Base-by-base conservation (phyloP, 2,329 filamentous ascomycete genomes). In the Hymenotorrendiella dingleyae region DNA sequence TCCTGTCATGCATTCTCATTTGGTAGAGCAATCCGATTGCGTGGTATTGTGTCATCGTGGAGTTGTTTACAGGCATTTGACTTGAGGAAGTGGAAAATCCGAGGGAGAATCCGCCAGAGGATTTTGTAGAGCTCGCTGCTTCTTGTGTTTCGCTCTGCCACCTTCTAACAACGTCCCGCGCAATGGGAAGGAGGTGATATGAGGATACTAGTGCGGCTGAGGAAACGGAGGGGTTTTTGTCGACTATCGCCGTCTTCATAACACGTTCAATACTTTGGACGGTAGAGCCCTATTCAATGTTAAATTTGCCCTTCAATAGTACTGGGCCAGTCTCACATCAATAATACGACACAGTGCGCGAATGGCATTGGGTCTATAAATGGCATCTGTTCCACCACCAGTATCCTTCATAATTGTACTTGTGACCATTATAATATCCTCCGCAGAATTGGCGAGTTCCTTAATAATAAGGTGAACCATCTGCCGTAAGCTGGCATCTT, bases 351-450 rank as follows among this genome's bases (percentile, higher is more conserved):
- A 97, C 55, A 97, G 74, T 28, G 91, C 90, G 57, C 93, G 79
- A 63, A 97, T 97, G 50, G 93, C 91, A 70, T 98, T 98, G 40
- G 93, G 88, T 59, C 93, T 79, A 72, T 90, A 96, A 43, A 96
- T 81, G 40, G 90, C 84, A 63, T 97, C 93, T 61, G 88, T 96
- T 60, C 90, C 87, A 51, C 94, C 89, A 40, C 90, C 89, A 9
- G 91, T 96, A 66, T 98, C 93, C 74, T 98, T 98, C 93, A 97
- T 98, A 58, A 98, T 96, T 56, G 91, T 96, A 68, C 88, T 94
- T 14, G 93, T 98, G 49, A 96, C 93, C 93, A 98, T 97, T 65
- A 98, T 98, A 53, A 96, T 94, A 74, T 98, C 93, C 71, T 97
- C 89, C 46, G 93, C 93, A 19, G 89, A 95, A 66, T 82, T 81